Base-by-base conservation (phyloP, 78 protist species). In the Dictyostelium brefeldianum region DNA sequence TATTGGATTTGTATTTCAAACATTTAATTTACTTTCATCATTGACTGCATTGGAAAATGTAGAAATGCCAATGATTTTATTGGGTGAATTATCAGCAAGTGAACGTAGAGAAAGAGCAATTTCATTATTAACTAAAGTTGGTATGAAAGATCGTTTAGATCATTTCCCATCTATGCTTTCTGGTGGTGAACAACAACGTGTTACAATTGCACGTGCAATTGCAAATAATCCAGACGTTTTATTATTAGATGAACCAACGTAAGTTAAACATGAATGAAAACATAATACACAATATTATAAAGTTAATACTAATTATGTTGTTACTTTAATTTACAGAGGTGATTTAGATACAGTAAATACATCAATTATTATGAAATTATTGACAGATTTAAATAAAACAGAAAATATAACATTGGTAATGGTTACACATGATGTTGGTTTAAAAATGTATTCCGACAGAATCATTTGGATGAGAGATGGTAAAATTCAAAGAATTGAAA, bases 131-230 rank as follows among this genome's bases (percentile, higher is more conserved):
- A 82, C 90, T 47, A 78, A 92, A 18, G 97, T 98, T 1, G 98
- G 98, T 14, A 85, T 98, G 95, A 91, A 80, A 51, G 95, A 94
- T 10, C 96, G 99, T 25, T 17, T 89, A 22, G 83, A 94, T 84
- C 99, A 98, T 92, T 47, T 89, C 4, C 99, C 99, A n/a, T 90
- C 96, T 0, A 70, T 87, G 89, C 89, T 98, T 29, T 78, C 83
- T 1, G 99, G 99, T 25, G 99, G 99, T 36, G 99, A 98, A 94
- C 99, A 98, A 82, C 98, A 97, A 94, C 78, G 98, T 7, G 98
- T 97, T 71, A 95, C 98, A 43, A 98, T 98, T 9, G 99, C 99
- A 47, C 79, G 99, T 10, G 98, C 99, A 27, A 75, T 98, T 29
- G 80, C 99, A 46, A 98, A 98, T 83, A 29, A 91, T n/a, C 99